These are phyloP conservation scores for Chernovozyma sophiae-reginae DNA, from an alignment of 1,139 yeast genomes.

Conservation along the genomic window DNA sequence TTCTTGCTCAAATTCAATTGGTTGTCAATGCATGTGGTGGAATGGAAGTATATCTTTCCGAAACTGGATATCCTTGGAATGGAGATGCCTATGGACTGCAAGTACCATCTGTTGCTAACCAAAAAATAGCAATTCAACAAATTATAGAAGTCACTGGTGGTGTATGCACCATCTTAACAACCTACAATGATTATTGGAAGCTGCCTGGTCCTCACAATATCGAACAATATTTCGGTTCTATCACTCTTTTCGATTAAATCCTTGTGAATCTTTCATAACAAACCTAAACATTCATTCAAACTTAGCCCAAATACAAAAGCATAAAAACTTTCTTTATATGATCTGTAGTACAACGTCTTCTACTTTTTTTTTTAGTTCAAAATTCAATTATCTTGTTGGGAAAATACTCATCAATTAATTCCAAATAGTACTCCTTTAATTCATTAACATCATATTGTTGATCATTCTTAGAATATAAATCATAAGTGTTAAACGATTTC, in stretches of 20 bases:
- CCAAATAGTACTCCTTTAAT: conserved; percentile 55
- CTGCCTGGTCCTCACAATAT: conserved; percentile 78
- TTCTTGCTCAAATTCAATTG: conserved; percentile 54
- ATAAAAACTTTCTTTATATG: neutral
- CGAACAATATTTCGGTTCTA: conserved; percentile 81
- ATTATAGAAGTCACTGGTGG: conserved; percentile 55
- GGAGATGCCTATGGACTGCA: conserved; percentile 72
- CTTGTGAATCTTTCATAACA: conserved; percentile 7
- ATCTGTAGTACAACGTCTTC: too few relatives aligned
- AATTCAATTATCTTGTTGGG: conserved; percentile 56
- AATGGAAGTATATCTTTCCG: conserved; percentile 56
- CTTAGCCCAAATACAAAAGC: neutral
- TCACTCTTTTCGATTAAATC: conserved; percentile 33
- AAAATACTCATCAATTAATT: conserved; percentile 63
- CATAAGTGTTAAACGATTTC: conserved; percentile 63
- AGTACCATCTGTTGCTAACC: conserved; percentile 68
- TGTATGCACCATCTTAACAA: conserved; percentile 67
- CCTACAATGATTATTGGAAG: conserved; percentile 83
- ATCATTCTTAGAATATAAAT: conserved; percentile 61
- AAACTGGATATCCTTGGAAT: conserved; percentile 84
- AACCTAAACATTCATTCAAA: neutral
- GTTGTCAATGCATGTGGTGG: conserved; percentile 52
- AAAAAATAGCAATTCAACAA: conserved; percentile 59
- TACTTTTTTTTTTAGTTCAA: too few relatives aligned
- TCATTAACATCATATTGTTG: conserved; percentile 43